Evolutionary conservation across 345 rosid species (phyloP), one percentile per base, ranked within the genome.

Genomic region (Populus deltoides): DNA sequence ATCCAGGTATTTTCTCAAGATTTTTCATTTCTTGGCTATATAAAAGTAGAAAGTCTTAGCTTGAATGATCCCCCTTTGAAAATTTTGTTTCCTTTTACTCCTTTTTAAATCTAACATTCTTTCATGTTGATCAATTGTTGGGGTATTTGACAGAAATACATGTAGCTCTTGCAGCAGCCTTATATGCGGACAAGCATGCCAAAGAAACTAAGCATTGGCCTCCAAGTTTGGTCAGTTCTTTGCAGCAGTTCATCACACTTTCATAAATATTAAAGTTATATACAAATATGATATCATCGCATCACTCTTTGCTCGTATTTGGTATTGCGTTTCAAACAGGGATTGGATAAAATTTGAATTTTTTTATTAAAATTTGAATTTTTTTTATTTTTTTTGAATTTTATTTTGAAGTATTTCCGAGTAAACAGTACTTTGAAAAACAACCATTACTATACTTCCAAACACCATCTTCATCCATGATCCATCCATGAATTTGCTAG

Each of bases 121-220:
- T 47, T 51, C 61, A 39, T 71, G 38, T 2, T 27, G 47, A 57
- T 6, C 27, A 4, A 51, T 80, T 61, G 39, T 31, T 49, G 15
- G 33, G 17, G 20, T 63, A 67, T 59, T 76, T 31, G 20, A 62
- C 86, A 90, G 93, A 90, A 79, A 84, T 88, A 67, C 91, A 88
- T 74, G 91, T 90, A 38, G 91, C 91, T 66, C 88, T 90, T 39
- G 91, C 90, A 45, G 90, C 90, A 33, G 93, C 89, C 31, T 74
- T 88, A 22, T 86, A 90, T 12, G 87, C 67, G 63, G 91, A 90
- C 79, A 88, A 90, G 76, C 93, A 90, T 53, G 90, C 89, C 8
- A 87, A 83, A 76, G 89, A 88, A 66, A 87, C 83, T 1, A 90
- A 87, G 85, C 90, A 90, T 62, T 88, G 91, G 91, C 93, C 93